These are phyloP conservation scores for Fusarium buharicum DNA, from an alignment of 2,329 filamentous ascomycete species.

Conservation along the genomic window DNA sequence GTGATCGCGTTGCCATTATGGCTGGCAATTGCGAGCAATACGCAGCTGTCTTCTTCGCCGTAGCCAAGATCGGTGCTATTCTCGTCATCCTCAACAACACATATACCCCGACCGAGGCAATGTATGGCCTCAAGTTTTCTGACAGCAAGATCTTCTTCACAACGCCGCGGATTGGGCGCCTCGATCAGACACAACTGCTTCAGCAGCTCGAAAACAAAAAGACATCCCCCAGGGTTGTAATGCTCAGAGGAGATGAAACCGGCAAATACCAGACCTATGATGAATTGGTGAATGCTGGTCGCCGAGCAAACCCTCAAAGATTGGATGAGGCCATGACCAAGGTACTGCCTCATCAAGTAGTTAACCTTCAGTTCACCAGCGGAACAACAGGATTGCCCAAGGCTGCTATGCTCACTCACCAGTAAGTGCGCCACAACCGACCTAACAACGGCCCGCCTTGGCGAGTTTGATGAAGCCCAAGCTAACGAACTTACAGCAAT, in stretches of 20 bases:
- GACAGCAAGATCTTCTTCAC: slow-evolving; percentile 80
- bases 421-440: slow-evolving; percentile 56
- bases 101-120: slow-evolving; percentile 77
- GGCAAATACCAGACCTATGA: slow-evolving; percentile 68
- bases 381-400: slow-evolving; percentile 80
- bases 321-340: slow-evolving; percentile 64
- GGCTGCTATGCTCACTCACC: slow-evolving; percentile 78
- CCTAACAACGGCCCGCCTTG: neutral
- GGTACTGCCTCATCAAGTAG: slow-evolving; percentile 73
- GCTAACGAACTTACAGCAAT: slow-evolving; percentile 54
- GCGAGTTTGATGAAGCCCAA: neutral
- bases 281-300: slow-evolving; percentile 64
- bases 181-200: slow-evolving; percentile 71
- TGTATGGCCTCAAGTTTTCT: slow-evolving; percentile 76
- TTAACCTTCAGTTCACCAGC: slow-evolving; percentile 79
- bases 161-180: slow-evolving; percentile 72
- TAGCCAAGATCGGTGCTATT: slow-evolving; percentile 72
- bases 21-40: slow-evolving; percentile 85
- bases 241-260: slow-evolving; percentile 64
- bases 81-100: slow-evolving; percentile 86
- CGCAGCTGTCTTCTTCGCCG: slow-evolving; percentile 78
- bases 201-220: slow-evolving; percentile 60
- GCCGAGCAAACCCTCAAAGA: slow-evolving; percentile 58
- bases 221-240: slow-evolving; percentile 63
- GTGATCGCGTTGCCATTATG: slow-evolving; percentile 80